Evolutionary conservation across 2,329 filamentous ascomycete species (phyloP).

Genomic region (Endoconidiophora laricicola): DNA sequence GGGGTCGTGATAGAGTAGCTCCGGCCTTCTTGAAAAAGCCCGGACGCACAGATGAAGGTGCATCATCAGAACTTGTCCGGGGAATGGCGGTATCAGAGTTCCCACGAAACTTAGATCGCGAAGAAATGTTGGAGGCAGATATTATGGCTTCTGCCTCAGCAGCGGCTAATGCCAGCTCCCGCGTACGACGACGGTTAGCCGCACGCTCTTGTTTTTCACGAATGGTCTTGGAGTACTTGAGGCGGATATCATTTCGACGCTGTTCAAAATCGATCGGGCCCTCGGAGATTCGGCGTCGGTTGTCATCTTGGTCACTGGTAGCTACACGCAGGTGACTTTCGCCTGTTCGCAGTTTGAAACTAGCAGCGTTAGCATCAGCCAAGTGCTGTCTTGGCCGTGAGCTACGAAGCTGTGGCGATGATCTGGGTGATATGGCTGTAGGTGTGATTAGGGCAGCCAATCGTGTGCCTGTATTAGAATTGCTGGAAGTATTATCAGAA

Average conservation of each 20-base stretch:
- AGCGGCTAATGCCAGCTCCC: conserved; percentile 26
- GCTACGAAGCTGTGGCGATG: conserved; percentile 64
- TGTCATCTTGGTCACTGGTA: conserved; percentile 9
- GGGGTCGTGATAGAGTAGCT: neutral
- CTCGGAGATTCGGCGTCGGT: conserved; percentile 39
- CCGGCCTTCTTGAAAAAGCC: too few relatives aligned
- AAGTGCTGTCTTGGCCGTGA: conserved; percentile 69
- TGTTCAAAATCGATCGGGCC: conserved; percentile 75
- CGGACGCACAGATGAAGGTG: too few relatives aligned
- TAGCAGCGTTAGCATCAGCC: conserved; percentile 52
- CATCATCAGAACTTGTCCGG: too few relatives aligned
- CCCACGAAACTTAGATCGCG: neutral
- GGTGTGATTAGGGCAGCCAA: conserved; percentile 58
- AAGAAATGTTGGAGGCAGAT: conserved; percentile 23
- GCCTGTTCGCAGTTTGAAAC: conserved; percentile 48
- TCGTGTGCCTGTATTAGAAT: conserved; percentile 33
- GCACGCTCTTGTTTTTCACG: conserved; percentile 37
- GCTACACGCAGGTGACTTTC: conserved; percentile 29
- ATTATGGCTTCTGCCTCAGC: conserved; percentile 7
- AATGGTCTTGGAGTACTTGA: conserved; percentile 73
- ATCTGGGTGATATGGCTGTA: conserved; percentile 43
- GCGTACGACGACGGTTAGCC: conserved; percentile 33
- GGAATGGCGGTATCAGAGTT: neutral
- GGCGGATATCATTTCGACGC: conserved; percentile 63
- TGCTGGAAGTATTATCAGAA: conserved; percentile 15